Evolutionary conservation across 164 flowering plant genomes (phyloP).

Genomic region (Amborella trichopoda): DNA sequence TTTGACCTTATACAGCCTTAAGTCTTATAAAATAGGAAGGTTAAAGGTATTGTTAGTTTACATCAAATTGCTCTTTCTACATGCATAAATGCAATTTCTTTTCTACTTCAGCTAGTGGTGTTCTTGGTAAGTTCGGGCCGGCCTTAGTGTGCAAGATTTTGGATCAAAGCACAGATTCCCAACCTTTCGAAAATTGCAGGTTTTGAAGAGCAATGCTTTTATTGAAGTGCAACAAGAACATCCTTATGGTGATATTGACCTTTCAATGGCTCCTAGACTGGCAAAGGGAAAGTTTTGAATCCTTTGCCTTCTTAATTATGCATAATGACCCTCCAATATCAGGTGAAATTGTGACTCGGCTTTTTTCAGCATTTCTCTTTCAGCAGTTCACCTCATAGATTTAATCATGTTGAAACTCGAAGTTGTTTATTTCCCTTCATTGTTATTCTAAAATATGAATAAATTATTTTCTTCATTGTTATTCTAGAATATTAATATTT

Average conservation of each 20-base stretch:
- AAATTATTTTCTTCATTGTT: too few relatives aligned
- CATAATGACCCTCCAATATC: too few relatives aligned
- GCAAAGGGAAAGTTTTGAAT: too few relatives aligned
- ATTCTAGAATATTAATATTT: too few relatives aligned
- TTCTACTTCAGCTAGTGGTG: background rate
- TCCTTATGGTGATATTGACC: background rate
- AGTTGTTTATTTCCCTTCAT: too few relatives aligned
- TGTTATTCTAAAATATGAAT: too few relatives aligned
- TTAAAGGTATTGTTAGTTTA: background rate
- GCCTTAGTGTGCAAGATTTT: background rate
- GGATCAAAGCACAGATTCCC: background rate
- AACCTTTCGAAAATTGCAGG: background rate
- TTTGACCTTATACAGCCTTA: background rate
- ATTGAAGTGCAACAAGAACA: conserved; percentile 1
- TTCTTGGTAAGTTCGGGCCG: too few relatives aligned
- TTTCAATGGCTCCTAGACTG: background rate
- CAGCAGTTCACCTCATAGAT: too few relatives aligned
- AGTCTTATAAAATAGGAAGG: background rate
- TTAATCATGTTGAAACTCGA: too few relatives aligned
- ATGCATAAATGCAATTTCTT: background rate
- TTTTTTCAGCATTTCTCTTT: too few relatives aligned
- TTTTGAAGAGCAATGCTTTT: background rate
- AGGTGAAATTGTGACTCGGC: too few relatives aligned
- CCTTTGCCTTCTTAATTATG: too few relatives aligned
- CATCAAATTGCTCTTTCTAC: background rate